Percentiles rank a stretch among this genome's conserved stretches.
Conservation (phyloP, 2,329 filamentous ascomycete species). For the Fusarium sp. region DNA sequence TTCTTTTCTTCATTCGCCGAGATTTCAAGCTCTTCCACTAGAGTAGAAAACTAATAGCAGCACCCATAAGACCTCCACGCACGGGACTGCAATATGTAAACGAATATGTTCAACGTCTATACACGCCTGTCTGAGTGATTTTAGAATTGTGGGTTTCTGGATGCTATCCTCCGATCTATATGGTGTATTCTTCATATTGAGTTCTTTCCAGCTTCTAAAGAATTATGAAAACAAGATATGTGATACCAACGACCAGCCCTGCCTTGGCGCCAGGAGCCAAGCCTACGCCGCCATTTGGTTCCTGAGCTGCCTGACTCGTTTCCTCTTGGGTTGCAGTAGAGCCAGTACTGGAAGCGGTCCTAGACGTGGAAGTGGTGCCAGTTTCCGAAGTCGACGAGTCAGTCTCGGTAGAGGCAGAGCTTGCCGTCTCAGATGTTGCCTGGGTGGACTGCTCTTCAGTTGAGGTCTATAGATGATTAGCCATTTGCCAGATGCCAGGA, state of each 20-base stretch:
- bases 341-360: not conserved
- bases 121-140: not conserved
- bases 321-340: not conserved
- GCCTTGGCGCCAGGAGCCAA: not conserved
- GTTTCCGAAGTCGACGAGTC: not conserved
- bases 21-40: too few species aligned
- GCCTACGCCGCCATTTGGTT: not conserved
- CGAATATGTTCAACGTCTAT: not conserved
- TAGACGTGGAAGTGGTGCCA: not conserved
- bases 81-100: too few species aligned
- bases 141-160: not conserved
- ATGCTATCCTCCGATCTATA: rapidly evolving
- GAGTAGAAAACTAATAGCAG: too few species aligned
- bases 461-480: not conserved
- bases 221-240: not conserved
- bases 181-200: not conserved
- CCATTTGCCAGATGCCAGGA: not conserved
- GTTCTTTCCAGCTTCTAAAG: not conserved
- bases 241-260: not conserved
- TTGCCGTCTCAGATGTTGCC: not conserved
- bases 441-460: not conserved
- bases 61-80: not conserved
- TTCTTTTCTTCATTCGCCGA: too few species aligned
- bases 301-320: not conserved
- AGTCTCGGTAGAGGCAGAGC: not conserved